Percentiles rank a stretch among this genome's conserved stretches.
phyloP scores from a whole-genome alignment of 202 grass and related monocot genomes.

The Carex arenaria region DNA sequence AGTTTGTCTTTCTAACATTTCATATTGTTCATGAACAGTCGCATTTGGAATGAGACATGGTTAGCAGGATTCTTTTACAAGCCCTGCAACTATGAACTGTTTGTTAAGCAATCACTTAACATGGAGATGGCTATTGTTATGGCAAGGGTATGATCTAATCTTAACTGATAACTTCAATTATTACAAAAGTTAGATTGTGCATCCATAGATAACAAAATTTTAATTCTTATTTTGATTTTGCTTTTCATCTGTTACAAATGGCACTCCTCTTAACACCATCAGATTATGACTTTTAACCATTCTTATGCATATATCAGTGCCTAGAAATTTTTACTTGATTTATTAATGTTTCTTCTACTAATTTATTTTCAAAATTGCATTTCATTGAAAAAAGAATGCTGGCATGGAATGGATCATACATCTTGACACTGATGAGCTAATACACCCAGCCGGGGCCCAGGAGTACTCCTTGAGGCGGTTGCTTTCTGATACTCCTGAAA shows the following conservation, averaged over 20 bases:
- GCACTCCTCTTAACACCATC: constrained; percentile 7
- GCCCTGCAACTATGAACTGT: constrained; percentile 96
- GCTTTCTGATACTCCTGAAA: constrained; percentile 91
- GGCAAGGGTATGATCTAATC: constrained; percentile 64
- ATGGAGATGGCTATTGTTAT: constrained; percentile 99
- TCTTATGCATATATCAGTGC: background rate
- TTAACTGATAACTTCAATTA: background rate
- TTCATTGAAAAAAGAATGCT: constrained; percentile 53
- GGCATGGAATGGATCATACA: constrained; percentile 98
- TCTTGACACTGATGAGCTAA: constrained; percentile 94
- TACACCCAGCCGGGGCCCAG: constrained; percentile 83
- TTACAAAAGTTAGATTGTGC: background rate
- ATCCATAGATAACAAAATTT: background rate
- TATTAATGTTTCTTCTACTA: constrained; percentile 10
- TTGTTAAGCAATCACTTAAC: constrained; percentile 97
- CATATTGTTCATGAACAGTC: constrained; percentile 44
- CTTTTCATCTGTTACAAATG: background rate
- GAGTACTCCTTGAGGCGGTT: constrained; percentile 84
- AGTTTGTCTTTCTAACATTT: background rate
- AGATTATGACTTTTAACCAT: background rate
- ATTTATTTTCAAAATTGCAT: constrained; percentile 18
- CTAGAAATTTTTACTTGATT: background rate
- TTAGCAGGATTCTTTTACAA: constrained; percentile 93
- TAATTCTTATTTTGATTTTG: background rate
- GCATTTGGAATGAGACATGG: constrained; percentile 99